Base-by-base conservation (phyloP, 495 filamentous ascomycete genomes). In the Venustampulla echinocandica region DNA sequence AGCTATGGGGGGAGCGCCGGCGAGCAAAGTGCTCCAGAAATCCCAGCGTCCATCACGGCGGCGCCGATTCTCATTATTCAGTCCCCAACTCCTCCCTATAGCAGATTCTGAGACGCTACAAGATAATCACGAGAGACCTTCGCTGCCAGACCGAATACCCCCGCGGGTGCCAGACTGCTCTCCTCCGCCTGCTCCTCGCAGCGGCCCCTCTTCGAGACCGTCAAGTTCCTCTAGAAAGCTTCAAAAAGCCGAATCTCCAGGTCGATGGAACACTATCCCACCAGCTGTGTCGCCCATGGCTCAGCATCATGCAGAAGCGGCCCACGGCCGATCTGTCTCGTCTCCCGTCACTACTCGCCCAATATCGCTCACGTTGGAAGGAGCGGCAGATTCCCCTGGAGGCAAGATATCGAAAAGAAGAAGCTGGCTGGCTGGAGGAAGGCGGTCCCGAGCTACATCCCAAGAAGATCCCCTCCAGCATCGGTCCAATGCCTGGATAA, bases 401-500 rank as follows among this genome's bases (percentile, higher is more conserved):
- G 28, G 22, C 17, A 60, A 53, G 15, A 33, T 55, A 22, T 61
- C 61, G 4, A 73, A 69, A 57, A 60, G 73, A 44, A 64, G 65
- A 45, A 80, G 74, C 54, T 79, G 76, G 75, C 64, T 80, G 49
- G 68, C 73, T 0, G 71, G 67, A 27, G 68, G 34, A 45, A 18
- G 33, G n/a, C 42, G 21, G n/a, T 44, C 49, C 1, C 25, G 46
- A 39, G 23, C 36, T 64, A 63, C 50, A 49, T 51, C 53, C 38
- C 49, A 52, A 35, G 30, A 53, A 47, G 35, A 34, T 40, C 21
- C 49, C 44, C 1, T 40, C 36, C 17, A 47, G 0, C 35, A 58
- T 23, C 39, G 54, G 18, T 60, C 68, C 14, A 64, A 63, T 15
- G 82, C 82, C 21, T 87, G 84, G 84, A 71, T 80, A 43, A 69